Percentiles rank a stretch among this genome's conserved stretches.
Evolutionary conservation across 768 basidiomycete species (phyloP).

Genomic region (Psilocybe sp.): DNA sequence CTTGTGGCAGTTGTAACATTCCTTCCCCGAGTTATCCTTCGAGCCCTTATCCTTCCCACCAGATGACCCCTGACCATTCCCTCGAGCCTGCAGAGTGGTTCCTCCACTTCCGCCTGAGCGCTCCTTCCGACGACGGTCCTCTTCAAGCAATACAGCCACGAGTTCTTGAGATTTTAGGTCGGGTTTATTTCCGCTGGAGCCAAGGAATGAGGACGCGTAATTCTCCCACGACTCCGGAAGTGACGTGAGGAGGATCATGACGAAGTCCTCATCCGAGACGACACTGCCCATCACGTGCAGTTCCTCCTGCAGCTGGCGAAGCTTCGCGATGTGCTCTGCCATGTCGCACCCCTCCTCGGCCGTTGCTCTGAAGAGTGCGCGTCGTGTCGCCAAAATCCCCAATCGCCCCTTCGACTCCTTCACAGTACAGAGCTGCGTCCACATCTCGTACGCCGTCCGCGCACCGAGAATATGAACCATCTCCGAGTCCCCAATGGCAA

Average conservation of each 20-base stretch:
- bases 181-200: conserved; percentile 15
- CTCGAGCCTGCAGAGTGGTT: background rate
- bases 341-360: conserved; percentile 26
- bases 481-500: conserved; percentile 19
- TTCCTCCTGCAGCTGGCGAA: conserved; percentile 22
- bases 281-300: conserved; percentile 20
- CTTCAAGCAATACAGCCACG: conserved; percentile 20
- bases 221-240: conserved; percentile 26
- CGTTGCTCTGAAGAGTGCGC: conserved; percentile 16
- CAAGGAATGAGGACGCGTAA: conserved; percentile 21
- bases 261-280: conserved; percentile 27
- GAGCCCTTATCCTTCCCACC: background rate
- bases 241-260: conserved; percentile 26
- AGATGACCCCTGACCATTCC: background rate
- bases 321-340: conserved; percentile 20
- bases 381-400: conserved; percentile 19
- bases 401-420: conserved; percentile 23
- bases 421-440: conserved; percentile 21
- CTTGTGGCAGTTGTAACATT: conserved; percentile 27
- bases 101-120: background rate
- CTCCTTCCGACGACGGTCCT: conserved; percentile 1
- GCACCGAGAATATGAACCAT: conserved; percentile 25
- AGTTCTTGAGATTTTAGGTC: conserved; percentile 17
- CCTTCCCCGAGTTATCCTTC: background rate
- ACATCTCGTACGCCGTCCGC: conserved; percentile 20